These are phyloP conservation scores for Aschersonia sp. DNA, from an alignment of 2,329 filamentous ascomycete genomes.

Conservation along the genomic window DNA sequence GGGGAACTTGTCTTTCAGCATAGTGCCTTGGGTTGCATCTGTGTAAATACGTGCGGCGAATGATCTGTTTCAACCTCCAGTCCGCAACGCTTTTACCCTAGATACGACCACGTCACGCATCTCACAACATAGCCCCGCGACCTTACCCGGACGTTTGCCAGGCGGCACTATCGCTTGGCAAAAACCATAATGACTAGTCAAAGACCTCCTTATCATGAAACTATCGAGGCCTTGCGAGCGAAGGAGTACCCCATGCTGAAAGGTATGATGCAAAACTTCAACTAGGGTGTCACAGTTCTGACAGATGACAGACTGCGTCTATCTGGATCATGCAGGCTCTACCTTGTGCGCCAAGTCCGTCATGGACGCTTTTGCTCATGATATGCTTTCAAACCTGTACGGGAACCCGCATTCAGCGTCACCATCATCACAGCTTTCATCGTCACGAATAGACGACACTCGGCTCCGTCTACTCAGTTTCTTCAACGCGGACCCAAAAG, in stretches of 20 bases:
- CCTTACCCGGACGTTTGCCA: too few species aligned
- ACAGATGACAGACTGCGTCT: slow-evolving; percentile 44
- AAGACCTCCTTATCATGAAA: slow-evolving; percentile 34
- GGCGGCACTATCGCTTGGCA: not conserved
- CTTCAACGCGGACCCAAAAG: slow-evolving; percentile 65
- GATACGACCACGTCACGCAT: too few species aligned
- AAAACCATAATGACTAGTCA: not conserved
- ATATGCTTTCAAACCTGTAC: slow-evolving; percentile 66
- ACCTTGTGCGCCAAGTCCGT: slow-evolving; percentile 68
- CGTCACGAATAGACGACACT: slow-evolving; percentile 60
- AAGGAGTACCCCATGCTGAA: slow-evolving; percentile 56
- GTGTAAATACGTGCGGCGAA: too few species aligned
- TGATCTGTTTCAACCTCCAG: too few species aligned
- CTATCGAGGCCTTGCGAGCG: slow-evolving; percentile 42
- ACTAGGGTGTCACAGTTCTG: not conserved
- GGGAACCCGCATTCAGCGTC: slow-evolving; percentile 90
- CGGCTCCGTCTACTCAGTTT: slow-evolving; percentile 58
- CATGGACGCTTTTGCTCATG: slow-evolving; percentile 63
- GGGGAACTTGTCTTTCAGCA: too few species aligned
- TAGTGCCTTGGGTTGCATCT: too few species aligned
- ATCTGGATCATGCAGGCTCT: slow-evolving; percentile 94
- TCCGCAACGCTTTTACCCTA: too few species aligned
- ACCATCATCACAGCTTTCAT: slow-evolving; percentile 62
- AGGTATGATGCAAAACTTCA: slow-evolving; percentile 26
- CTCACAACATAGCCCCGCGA: too few species aligned